phyloP scores from a whole-genome alignment of 2,329 filamentous ascomycete genomes.

The Fusarium concolor region DNA sequence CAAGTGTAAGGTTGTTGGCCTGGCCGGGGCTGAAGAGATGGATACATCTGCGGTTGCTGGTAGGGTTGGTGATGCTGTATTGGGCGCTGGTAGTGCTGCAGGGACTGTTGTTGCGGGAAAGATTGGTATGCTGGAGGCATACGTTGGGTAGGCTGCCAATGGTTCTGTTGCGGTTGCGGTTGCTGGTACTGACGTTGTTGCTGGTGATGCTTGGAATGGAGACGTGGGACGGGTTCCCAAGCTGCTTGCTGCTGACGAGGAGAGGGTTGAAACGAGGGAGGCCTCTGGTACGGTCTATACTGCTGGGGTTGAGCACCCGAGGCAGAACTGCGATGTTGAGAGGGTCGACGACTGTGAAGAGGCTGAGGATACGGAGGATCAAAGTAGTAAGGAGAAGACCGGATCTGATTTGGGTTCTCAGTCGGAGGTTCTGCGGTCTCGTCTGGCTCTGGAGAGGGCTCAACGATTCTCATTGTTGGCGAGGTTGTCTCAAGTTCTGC shows the following conservation, averaged over 20 bases:
- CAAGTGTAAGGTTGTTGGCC: constrained; percentile 32
- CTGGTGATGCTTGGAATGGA: constrained; percentile 37
- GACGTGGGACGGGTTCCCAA: constrained; percentile 23
- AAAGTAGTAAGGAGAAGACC: constrained; percentile 40
- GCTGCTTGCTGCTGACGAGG: constrained; percentile 32
- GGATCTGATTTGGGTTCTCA: constrained; percentile 14
- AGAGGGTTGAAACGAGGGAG: constrained; percentile 32
- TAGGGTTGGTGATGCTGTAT: constrained; percentile 27
- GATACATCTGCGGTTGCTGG: constrained; percentile 30
- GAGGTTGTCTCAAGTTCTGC: constrained; percentile 45
- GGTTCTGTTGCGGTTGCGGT: constrained; percentile 36
- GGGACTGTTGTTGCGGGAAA: constrained; percentile 39
- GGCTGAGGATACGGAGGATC: constrained; percentile 43
- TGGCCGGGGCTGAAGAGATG: constrained; percentile 28
- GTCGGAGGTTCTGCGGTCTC: constrained; percentile 34
- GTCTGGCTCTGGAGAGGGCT: constrained; percentile 50
- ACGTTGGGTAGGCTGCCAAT: constrained; percentile 28
- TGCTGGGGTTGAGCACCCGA: constrained; percentile 24
- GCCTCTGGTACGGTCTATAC: constrained; percentile 34
- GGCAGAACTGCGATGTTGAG: constrained; percentile 33
- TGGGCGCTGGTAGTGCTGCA: constrained; percentile 29
- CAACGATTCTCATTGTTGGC: constrained; percentile 54
- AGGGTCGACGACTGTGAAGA: constrained; percentile 26
- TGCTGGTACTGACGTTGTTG: constrained; percentile 33
- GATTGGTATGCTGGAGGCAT: constrained; percentile 38